phyloP scores from a whole-genome alignment of 371 early-diverging fungal species.

The Actinomortierella ambigua region DNA sequence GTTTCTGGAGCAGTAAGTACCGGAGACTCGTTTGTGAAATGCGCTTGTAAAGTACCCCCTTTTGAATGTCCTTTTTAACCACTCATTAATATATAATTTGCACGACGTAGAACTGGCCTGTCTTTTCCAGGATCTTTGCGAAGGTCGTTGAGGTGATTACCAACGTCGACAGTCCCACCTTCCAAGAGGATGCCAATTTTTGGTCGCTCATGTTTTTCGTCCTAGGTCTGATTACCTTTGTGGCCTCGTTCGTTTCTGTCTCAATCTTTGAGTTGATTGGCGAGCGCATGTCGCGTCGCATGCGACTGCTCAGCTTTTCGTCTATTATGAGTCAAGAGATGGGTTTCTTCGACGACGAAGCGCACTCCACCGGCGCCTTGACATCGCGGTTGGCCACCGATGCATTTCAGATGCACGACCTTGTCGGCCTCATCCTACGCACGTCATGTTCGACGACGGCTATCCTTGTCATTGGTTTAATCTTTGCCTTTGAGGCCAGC shows the following conservation, averaged over 20 bases:
- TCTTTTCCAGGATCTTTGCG: slow-evolving; percentile 61
- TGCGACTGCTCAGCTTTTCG: slow-evolving; percentile 59
- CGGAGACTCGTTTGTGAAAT: slow-evolving; percentile 1
- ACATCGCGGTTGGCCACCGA: slow-evolving; percentile 86
- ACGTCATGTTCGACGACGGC: slow-evolving; percentile 59
- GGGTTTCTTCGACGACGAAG: slow-evolving; percentile 84
- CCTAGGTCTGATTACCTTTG: slow-evolving; percentile 54
- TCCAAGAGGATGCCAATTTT: slow-evolving; percentile 63
- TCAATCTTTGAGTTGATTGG: slow-evolving; percentile 26
- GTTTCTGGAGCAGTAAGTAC: slow-evolving; percentile 26
- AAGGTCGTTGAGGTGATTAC: slow-evolving; percentile 54
- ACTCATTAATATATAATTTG: too few relatives aligned
- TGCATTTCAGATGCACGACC: slow-evolving; percentile 50
- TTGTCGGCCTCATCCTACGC: slow-evolving; percentile 54
- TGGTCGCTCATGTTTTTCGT: slow-evolving; percentile 80
- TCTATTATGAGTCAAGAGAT: slow-evolving; percentile 80
- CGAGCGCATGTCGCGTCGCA: slow-evolving; percentile 58
- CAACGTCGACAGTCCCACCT: slow-evolving; percentile 16
- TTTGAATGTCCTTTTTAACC: slow-evolving; percentile 41
- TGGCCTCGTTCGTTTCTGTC: slow-evolving; percentile 36
- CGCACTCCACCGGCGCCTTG: slow-evolving; percentile 81
- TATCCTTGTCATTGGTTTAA: slow-evolving; percentile 50
- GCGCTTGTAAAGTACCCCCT: slow-evolving; percentile 41
- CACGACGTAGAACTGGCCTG: slow-evolving; percentile 33
- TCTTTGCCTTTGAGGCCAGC: slow-evolving; percentile 49